These are phyloP conservation scores for Lipomyces japonicus DNA, from an alignment of 805 yeast genomes.

Conservation along the genomic window DNA sequence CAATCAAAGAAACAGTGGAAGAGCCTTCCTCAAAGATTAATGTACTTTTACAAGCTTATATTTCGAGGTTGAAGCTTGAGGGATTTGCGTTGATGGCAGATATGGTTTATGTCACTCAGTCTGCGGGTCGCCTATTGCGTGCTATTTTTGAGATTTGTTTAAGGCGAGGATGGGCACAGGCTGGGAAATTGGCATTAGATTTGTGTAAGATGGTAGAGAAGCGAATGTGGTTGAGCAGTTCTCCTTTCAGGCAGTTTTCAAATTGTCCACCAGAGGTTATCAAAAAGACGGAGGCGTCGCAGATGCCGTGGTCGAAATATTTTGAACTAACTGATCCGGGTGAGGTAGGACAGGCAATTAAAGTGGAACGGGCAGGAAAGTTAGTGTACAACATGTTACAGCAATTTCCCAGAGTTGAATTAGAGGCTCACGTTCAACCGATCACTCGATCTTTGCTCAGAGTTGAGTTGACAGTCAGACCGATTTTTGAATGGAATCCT, in stretches of 20 bases:
- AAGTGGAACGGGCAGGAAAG: constrained; percentile 63
- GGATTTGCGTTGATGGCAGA: constrained; percentile 92
- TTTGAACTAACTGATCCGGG: constrained; percentile 60
- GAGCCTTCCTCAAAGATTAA: constrained; percentile 77
- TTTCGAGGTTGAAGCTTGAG: constrained; percentile 69
- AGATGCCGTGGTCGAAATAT: constrained; percentile 78
- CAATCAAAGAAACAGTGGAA: constrained; percentile 65
- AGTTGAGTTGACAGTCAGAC: constrained; percentile 61
- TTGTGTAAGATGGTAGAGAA: constrained; percentile 76
- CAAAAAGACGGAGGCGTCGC: constrained; percentile 70
- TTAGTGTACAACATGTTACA: constrained; percentile 51
- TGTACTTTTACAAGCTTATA: constrained; percentile 76
- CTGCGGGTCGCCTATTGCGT: constrained; percentile 82
- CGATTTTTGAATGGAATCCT: constrained; percentile 77
- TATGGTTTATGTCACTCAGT: constrained; percentile 88
- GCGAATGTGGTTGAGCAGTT: constrained; percentile 77
- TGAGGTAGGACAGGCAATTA: constrained; percentile 79
- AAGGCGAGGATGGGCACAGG: constrained; percentile 64
- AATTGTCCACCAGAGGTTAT: constrained; percentile 69
- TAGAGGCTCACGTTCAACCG: constrained; percentile 68
- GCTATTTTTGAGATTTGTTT: constrained; percentile 79
- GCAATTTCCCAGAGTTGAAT: constrained; percentile 66
- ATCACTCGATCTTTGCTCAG: constrained; percentile 64
- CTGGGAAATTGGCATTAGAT: constrained; percentile 55
- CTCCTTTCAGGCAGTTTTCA: constrained; percentile 82